These are phyloP conservation scores for Telfairia occidentalis DNA, from an alignment of 331 rosid genomes.

Conservation along the genomic window DNA sequence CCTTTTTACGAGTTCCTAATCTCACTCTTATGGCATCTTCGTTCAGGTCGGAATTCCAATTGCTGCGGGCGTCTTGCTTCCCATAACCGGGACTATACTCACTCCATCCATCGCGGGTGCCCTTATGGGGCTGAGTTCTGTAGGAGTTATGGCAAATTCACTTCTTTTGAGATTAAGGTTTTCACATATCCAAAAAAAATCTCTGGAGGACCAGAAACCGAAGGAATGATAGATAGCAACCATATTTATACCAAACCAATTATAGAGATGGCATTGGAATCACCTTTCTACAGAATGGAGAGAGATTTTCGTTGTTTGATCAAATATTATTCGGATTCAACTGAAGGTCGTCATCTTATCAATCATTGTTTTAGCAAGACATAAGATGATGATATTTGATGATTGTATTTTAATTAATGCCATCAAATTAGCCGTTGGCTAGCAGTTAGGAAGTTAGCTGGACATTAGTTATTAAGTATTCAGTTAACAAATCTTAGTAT, in stretches of 20 bases:
- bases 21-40: conserved; percentile 1
- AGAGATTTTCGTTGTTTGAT: not conserved
- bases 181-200: conserved; percentile 46
- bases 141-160: conserved; percentile 85
- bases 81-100: conserved; percentile 67
- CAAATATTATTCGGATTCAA: not conserved
- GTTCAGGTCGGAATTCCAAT: conserved; percentile 91
- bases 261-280: not conserved
- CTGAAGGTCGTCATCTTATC: not conserved
- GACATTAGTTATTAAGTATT: not conserved
- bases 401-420: not conserved
- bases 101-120: conserved; percentile 98
- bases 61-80: conserved; percentile 85
- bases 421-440: not conserved
- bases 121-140: conserved; percentile 83
- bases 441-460: not conserved
- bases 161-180: conserved; percentile 62
- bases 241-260: not conserved
- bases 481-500: not conserved
- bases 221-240: not conserved
- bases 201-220: conserved; percentile 13
- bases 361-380: not conserved
- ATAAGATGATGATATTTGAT: not conserved
- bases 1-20: conserved; percentile 7
- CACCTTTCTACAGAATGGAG: not conserved